A percentile compares a stretch with the other conserved stretches of the same genome.
Conservation (phyloP, 495 filamentous ascomycete species). For the Paragyromitra xinjiangensis region DNA sequence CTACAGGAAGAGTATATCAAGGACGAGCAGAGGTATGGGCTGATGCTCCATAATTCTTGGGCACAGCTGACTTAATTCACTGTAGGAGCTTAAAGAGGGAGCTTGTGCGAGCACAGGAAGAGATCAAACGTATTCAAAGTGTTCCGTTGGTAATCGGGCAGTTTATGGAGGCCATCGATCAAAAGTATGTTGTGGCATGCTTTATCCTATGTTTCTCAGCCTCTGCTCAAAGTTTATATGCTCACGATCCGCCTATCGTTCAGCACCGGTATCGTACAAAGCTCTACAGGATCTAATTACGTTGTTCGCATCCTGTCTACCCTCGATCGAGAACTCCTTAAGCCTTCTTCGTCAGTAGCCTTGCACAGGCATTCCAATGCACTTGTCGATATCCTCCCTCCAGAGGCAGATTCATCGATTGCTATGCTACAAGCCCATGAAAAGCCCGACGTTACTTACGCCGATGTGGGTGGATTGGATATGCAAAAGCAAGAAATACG, state of each 20-base stretch:
- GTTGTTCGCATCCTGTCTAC: conserved; percentile 98
- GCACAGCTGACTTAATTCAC: conserved; percentile 15
- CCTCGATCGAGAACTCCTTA: conserved; percentile 95
- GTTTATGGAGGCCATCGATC: conserved; percentile 99
- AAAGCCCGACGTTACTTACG: conserved; percentile 98
- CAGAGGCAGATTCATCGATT: conserved; percentile 97
- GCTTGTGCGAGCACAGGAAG: conserved; percentile 95
- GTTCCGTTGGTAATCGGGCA: conserved; percentile 97
- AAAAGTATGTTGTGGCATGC: conserved; percentile 73
- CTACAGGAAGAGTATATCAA: conserved; percentile 99
- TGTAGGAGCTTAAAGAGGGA: conserved; percentile 92
- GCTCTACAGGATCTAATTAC: conserved; percentile 97
- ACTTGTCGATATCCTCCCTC: conserved; percentile 95
- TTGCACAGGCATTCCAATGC: conserved; percentile 98
- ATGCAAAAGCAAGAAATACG: conserved; percentile 99
- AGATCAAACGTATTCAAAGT: conserved; percentile 99
- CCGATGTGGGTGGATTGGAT: conserved; percentile 95
- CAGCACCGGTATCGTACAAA: conserved; percentile 98
- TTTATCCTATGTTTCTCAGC: not conserved
- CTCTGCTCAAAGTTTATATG: conserved; percentile 22
- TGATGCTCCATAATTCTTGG: not conserved
- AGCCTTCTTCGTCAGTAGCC: conserved; percentile 96
- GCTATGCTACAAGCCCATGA: conserved; percentile 96
- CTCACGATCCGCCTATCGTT: conserved; percentile 13
- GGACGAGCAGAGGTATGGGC: conserved; percentile 87